Base-by-base conservation (phyloP, 1,284 basidiomycete species). In the Violaceomyces palustris region DNA sequence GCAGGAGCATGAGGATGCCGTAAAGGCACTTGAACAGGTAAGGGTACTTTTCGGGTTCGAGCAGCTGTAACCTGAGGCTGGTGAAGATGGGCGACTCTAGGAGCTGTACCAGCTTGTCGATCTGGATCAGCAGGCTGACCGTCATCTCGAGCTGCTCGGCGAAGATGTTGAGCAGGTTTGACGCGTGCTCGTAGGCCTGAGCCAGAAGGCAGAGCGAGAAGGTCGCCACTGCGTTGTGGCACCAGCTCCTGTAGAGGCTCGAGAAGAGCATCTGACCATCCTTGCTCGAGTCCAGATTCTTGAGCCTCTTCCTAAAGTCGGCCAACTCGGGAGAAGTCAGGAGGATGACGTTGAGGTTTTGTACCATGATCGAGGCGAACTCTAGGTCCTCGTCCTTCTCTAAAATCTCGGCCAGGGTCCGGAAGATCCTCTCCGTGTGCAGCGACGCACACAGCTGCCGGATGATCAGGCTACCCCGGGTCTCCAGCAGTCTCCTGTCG, bases 381-480 rank as follows among this genome's bases (percentile, higher is more conserved):
- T 97, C 93, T 37, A 97, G 80, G 72, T 97, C 93, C 85, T 97
- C 93, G 77, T 98, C 93, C 72, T 91, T 91, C 77, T 98, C 94
- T 53, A 99, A 75, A 39, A 98, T 91, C 75, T 97, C 93, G 0
- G 94, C 93, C 63, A 97, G 87, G 0, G 91, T 89, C 42, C 88
- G 80, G 73, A 96, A 98, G 70, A 98, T 97, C 59, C 86, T 81
- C 74, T 98, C 94, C 0, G 92, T 90, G 69, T 93, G 94, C 43
- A 99, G 80, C 67, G 91, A 89, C 29, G 92, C 76, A 71, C 94
- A 98, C 6, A 99, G 78, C 69, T 98, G 92, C 4, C 93, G 82
- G 45, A 98, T 92, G 69, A 99, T 98, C 28, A 98, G 78, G 70
- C 90, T 94, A 12, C 94, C 93, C 26, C 93, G 80, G 0, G 86